Conservation (phyloP, 2,329 filamentous ascomycete genomes). For the Nannizzia gypsea region DNA sequence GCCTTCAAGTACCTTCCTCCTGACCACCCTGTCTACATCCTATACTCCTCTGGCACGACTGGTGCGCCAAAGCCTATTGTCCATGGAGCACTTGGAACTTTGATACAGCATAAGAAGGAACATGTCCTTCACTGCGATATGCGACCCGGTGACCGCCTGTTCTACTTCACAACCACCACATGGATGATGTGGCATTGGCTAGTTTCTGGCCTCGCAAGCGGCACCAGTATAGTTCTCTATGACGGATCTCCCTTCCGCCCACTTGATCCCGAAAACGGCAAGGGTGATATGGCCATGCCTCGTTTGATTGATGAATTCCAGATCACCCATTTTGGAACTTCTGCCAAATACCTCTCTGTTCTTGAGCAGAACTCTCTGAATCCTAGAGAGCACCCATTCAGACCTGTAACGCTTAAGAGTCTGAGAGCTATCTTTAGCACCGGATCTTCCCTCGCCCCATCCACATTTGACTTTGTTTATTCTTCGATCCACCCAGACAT, state of each 20-base stretch:
- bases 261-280: constrained; percentile 40
- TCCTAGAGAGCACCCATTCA: constrained; percentile 42
- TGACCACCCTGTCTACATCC: constrained; percentile 82
- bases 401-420: constrained; percentile 30
- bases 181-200: constrained; percentile 99
- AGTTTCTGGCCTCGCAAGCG: constrained; percentile 70
- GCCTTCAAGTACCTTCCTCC: constrained; percentile 67
- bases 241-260: constrained; percentile 84
- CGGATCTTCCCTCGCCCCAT: constrained; percentile 80
- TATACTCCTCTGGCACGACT: constrained; percentile 89
- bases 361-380: constrained; percentile 66
- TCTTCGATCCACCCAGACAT: constrained; percentile 64
- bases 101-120: constrained; percentile 96
- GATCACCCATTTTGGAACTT: constrained; percentile 91
- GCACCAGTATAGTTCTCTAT: constrained; percentile 75
- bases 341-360: constrained; percentile 81
- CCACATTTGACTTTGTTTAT: constrained; percentile 86
- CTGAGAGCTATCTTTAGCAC: constrained; percentile 88
- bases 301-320: constrained; percentile 64
- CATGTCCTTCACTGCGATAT: constrained; percentile 80
- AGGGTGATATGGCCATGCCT: constrained; percentile 71
- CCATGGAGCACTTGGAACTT: constrained; percentile 76
- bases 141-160: constrained; percentile 56
- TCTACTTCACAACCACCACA: constrained; percentile 89
- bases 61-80: constrained; percentile 83